Base-by-base conservation (phyloP, 1,284 basidiomycete genomes). In the Apiotrichum brassicae region DNA sequence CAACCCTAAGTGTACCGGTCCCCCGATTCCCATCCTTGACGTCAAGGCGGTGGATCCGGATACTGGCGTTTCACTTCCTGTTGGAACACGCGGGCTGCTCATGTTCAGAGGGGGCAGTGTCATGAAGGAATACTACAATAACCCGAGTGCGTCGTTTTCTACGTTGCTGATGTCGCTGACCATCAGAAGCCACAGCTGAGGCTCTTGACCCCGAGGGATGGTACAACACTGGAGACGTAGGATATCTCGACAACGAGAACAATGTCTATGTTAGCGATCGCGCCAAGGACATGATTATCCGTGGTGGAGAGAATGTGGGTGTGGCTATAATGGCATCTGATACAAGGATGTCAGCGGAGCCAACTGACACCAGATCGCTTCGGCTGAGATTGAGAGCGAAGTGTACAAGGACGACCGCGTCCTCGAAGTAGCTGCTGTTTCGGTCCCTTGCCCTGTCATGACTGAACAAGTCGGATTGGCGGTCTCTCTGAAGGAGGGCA, bases 171-270 rank as follows among this genome's bases (percentile, higher is more conserved):
- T 26, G 6, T 14, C 6, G n/a, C n/a, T n/a, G n/a, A n/a, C 9
- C 7, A 6, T 12, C 51, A 39, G 41, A 49, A 20, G 52, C 52
- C 2, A 53, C 51, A 2, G 43, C 43, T n/a, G 47, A 37, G 30
- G 22, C 38, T 8, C 11, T 53, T 18, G 47, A 49, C 39, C 16
- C 19, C 4, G 64, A 70, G 23, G 67, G 67, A 20, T 71, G 64
- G 65, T 48, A 68, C 14, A 59, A 71, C 57, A 65, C 48, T 2
- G 68, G 68, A 22, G 68, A 71, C 59, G 54, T 62, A 6, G 68
- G 57, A 1, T 59, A 43, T 42, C 40, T 69, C 19, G 68, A 69
- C 44, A 48, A 57, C n/a, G 64, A 66, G 1, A 63, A 61, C 1
- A 64, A 62, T 51, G 37, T 69, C 19, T 62, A 62, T 46, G 63